Percentiles rank a stretch among this genome's conserved stretches.
phyloP scores from a whole-genome alignment of 495 filamentous ascomycete species.

The Aspergillus heteromorphus region DNA sequence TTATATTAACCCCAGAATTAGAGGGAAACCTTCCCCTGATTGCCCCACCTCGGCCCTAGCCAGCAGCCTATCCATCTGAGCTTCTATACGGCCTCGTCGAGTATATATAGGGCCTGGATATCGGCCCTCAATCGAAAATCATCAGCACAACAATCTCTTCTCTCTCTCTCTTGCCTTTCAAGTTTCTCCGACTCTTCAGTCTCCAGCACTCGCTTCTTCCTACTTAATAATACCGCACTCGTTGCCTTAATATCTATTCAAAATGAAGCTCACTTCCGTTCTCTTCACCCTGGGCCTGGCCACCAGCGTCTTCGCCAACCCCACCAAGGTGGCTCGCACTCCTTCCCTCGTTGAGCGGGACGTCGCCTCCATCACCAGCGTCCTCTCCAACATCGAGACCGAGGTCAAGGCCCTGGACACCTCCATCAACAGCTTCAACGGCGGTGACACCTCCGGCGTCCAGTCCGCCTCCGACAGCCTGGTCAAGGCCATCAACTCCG shows the following conservation, averaged over 20 bases:
- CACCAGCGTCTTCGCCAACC: conserved; percentile 23
- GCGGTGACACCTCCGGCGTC: conserved; percentile 24
- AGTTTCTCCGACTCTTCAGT: conserved; percentile 6
- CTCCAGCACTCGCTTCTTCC: conserved; percentile 23
- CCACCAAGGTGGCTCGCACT: conserved; percentile 12
- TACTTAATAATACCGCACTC: background rate
- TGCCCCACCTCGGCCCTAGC: conserved; percentile 12
- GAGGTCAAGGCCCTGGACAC: conserved; percentile 30
- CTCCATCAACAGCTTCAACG: conserved; percentile 30
- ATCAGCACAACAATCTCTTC: conserved; percentile 10
- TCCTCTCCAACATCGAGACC: conserved; percentile 23
- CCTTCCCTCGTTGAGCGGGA: conserved; percentile 27
- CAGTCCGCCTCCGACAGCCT: conserved; percentile 28
- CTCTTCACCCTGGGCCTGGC: conserved; percentile 28
- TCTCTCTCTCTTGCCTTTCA: conserved; percentile 11
- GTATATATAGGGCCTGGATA: conserved; percentile 16
- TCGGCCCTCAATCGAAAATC: background rate
- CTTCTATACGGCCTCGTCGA: background rate
- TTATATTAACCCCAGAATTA: background rate
- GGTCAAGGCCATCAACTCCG: conserved; percentile 27
- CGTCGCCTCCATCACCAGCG: conserved; percentile 23
- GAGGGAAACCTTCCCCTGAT: conserved; percentile 11
- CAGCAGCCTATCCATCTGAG: conserved; percentile 14
- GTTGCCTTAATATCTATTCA: conserved; percentile 17
- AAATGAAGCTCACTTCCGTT: conserved; percentile 36